Evolutionary conservation across 148 eudicot genomes (phyloP), one percentile per base, ranked within the genome.

Genomic region (Talinum fruticosum): DNA sequence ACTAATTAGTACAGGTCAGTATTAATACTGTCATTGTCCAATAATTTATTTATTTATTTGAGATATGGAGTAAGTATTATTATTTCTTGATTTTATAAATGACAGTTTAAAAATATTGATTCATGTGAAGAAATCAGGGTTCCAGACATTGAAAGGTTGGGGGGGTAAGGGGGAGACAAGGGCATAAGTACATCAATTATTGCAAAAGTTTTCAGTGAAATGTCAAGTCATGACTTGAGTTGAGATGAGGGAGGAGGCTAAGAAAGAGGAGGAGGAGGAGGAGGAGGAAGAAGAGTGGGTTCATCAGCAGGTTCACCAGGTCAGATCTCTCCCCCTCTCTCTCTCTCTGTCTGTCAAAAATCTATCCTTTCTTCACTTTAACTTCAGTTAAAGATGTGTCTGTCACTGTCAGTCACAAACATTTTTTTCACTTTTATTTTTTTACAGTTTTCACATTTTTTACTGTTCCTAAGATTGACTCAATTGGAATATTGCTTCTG

Each of bases 141-240:
- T 19, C 28, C 26, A 23, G 29, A 59, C 6, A 59, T 28, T 28
- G 32, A 28, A 62, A 62, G 66, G 16, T 1, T 0, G 57, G 36
- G 18, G 68, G 10, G 71, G 33, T 54, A 33, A 69, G 28, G 38
- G 70, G 79, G 75, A 75, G 79, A 75, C 70, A 75, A 80, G n/a
- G 69, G 47, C 30, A 74, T 69, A 24, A 75, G 79, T 80, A 75
- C 71, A 41, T 53, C 79, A 70, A 80, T 80, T 41, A 80, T 80
- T 80, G 79, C 47, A 24, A 32, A 38, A 62, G 57, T 77, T 79
- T 79, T 29, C 82, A 68, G 78, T 47, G 59, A 29, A 18, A 51
- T 28, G 77, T 66, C 78, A 74, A 74, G 29, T 73, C 76, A 73
- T 37, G 8, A 26, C 33, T 62, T 62, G 66, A 28, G 32, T 62